Evolutionary conservation across 306 rosid species (phyloP).

Genomic region (Castanea sativa): DNA sequence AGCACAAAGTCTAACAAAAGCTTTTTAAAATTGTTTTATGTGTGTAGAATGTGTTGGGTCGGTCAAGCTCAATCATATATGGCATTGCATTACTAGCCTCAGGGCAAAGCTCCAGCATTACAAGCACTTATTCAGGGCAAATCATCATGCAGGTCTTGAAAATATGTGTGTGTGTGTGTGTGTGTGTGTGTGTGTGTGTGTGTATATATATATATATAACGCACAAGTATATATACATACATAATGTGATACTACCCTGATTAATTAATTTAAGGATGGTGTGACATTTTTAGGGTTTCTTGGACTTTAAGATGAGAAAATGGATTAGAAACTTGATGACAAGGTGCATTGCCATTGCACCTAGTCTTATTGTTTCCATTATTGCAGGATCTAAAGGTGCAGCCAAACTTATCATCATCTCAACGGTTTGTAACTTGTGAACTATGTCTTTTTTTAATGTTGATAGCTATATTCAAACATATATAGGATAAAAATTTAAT

Average conservation of each 20-base stretch:
- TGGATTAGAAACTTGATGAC: constrained; percentile 78
- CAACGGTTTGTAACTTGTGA: constrained; percentile 53
- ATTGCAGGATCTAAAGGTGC: constrained; percentile 58
- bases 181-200: background rate
- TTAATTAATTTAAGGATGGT: background rate
- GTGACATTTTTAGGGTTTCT: constrained; percentile 59
- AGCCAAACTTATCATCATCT: constrained; percentile 57
- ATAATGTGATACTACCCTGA: background rate
- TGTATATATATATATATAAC: background rate
- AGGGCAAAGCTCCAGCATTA: constrained; percentile 91
- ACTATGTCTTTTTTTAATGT: background rate
- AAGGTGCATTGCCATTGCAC: constrained; percentile 74
- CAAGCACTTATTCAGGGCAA: constrained; percentile 95
- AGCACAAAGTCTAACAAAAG: background rate
- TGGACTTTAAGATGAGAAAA: constrained; percentile 75
- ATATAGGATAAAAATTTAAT: background rate
- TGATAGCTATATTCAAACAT: background rate
- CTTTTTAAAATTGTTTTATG: background rate
- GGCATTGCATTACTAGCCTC: constrained; percentile 89
- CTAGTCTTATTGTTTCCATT: constrained; percentile 81
- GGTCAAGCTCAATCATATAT: constrained; percentile 68
- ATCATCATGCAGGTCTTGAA: constrained; percentile 80
- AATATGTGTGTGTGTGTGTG: no score
- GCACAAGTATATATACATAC: background rate
- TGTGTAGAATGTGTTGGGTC: constrained; percentile 73